Percentiles rank a stretch among this genome's conserved stretches.
Conservation (phyloP, 768 basidiomycete genomes). For the Termitomyces sp. region DNA sequence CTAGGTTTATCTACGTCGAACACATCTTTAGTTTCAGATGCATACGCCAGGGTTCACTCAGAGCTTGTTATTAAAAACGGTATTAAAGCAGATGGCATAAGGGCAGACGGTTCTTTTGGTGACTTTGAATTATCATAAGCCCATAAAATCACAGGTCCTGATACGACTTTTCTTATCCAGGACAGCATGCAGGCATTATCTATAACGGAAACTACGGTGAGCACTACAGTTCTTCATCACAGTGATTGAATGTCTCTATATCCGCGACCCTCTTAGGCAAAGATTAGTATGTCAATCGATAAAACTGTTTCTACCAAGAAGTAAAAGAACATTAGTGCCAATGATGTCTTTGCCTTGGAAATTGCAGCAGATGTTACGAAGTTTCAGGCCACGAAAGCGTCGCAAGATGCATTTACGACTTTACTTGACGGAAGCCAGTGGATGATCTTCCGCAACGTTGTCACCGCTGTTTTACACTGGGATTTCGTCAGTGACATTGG, state of each 20-base stretch:
- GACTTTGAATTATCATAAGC: background rate
- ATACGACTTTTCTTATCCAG: slow-evolving; percentile 14
- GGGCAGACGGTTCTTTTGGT: slow-evolving; percentile 46
- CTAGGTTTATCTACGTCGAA: slow-evolving; percentile 36
- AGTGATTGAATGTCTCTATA: background rate
- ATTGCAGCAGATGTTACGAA: slow-evolving; percentile 51
- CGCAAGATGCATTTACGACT: slow-evolving; percentile 44
- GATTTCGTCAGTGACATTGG: slow-evolving; percentile 49
- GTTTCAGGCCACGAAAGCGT: slow-evolving; percentile 39
- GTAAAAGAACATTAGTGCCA: slow-evolving; percentile 31
- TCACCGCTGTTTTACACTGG: slow-evolving; percentile 59
- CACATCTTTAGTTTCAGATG: slow-evolving; percentile 37
- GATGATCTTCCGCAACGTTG: slow-evolving; percentile 62
- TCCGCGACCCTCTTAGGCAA: slow-evolving; percentile 23
- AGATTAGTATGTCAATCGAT: slow-evolving; percentile 29
- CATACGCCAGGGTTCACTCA: slow-evolving; percentile 43
- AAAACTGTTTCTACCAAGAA: background rate
- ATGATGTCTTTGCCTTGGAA: slow-evolving; percentile 61
- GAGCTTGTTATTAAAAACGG: slow-evolving; percentile 46
- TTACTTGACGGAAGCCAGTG: slow-evolving; percentile 56
- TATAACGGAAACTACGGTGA: slow-evolving; percentile 70
- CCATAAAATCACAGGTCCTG: background rate
- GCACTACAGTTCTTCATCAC: background rate
- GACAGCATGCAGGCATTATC: slow-evolving; percentile 57
- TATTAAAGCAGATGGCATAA: slow-evolving; percentile 54